Percentiles rank a stretch among this genome's conserved stretches.
Conservation (phyloP, 2,329 filamentous ascomycete species). For the Mycogone perniciosa region DNA sequence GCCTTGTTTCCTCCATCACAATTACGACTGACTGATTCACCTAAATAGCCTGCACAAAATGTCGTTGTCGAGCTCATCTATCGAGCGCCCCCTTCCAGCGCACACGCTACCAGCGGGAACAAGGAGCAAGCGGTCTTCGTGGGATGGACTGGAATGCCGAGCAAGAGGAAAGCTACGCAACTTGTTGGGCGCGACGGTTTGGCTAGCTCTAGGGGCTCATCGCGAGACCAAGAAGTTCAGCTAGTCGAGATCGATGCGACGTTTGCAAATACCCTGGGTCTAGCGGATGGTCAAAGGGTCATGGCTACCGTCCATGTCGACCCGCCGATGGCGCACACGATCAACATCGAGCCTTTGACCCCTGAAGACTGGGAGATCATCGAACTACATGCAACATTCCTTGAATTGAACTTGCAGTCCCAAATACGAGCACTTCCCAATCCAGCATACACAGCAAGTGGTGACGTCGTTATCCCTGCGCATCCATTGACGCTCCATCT, state of each 20-base stretch:
- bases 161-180: slow-evolving; percentile 71
- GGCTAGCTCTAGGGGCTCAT: slow-evolving; percentile 49
- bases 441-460: slow-evolving; percentile 55
- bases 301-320: slow-evolving; percentile 71
- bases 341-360: slow-evolving; percentile 94
- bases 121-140: slow-evolving; percentile 70
- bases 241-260: slow-evolving; percentile 83
- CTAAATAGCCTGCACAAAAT: slow-evolving; percentile 78
- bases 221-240: slow-evolving; percentile 67
- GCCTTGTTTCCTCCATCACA: neutral
- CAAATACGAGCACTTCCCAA: slow-evolving; percentile 94
- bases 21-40: neutral
- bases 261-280: slow-evolving; percentile 68
- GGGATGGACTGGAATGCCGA: slow-evolving; percentile 97
- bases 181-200: slow-evolving; percentile 70
- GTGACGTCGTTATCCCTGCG: slow-evolving; percentile 45
- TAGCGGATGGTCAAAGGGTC: slow-evolving; percentile 77
- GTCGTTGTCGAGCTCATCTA: slow-evolving; percentile 88
- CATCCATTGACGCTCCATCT: slow-evolving; percentile 89
- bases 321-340: slow-evolving; percentile 82
- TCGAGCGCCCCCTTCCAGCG: slow-evolving; percentile 41
- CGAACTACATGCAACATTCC: slow-evolving; percentile 89
- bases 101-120: slow-evolving; percentile 40
- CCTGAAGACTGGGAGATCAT: slow-evolving; percentile 99
- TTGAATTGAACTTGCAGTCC: slow-evolving; percentile 86